A percentile compares a stretch with the other conserved stretches of the same genome.
Conservation (phyloP, 2,329 filamentous ascomycete species). For the Apiospora koreana region DNA sequence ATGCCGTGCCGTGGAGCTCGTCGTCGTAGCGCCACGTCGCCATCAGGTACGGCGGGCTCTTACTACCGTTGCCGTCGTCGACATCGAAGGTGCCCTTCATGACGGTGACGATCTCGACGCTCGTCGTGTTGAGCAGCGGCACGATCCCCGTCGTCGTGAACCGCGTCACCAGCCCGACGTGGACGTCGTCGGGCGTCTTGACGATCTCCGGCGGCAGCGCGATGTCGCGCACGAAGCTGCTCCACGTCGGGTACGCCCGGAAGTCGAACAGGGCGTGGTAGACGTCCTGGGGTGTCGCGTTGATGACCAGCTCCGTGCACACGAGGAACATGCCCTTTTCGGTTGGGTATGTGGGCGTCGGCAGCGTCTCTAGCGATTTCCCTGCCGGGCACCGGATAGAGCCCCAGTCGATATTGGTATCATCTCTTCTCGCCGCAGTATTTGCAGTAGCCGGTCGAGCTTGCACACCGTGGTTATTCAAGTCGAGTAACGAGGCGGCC, state of each 20-base stretch:
- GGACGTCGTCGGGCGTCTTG: constrained; percentile 24
- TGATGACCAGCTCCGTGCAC: constrained; percentile 26
- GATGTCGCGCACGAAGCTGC: constrained; percentile 27
- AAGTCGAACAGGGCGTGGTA: constrained; percentile 28
- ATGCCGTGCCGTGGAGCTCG: constrained; percentile 17
- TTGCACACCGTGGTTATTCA: background rate
- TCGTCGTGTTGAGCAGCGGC: constrained; percentile 26
- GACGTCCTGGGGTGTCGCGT: constrained; percentile 17
- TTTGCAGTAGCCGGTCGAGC: background rate
- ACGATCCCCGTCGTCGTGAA: constrained; percentile 26
- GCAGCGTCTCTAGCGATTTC: background rate
- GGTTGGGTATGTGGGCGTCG: constrained; percentile 24
- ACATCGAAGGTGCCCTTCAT: constrained; percentile 13
- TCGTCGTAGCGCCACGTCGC: constrained; percentile 29
- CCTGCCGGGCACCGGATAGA: constrained; percentile 13
- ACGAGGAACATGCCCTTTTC: constrained; percentile 24
- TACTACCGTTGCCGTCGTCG: background rate
- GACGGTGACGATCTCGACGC: constrained; percentile 26
- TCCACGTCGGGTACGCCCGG: constrained; percentile 27
- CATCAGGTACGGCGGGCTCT: constrained; percentile 20
- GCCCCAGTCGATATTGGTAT: constrained; percentile 8
- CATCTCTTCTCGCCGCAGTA: background rate
- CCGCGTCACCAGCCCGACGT: constrained; percentile 27
- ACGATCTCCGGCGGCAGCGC: constrained; percentile 22
- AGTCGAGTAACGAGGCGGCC: background rate